A percentile compares a stretch with the other conserved stretches of the same genome.
These are phyloP conservation scores for Calonectria leucothoes DNA, from an alignment of 2,329 filamentous ascomycete species.

Conservation along the genomic window DNA sequence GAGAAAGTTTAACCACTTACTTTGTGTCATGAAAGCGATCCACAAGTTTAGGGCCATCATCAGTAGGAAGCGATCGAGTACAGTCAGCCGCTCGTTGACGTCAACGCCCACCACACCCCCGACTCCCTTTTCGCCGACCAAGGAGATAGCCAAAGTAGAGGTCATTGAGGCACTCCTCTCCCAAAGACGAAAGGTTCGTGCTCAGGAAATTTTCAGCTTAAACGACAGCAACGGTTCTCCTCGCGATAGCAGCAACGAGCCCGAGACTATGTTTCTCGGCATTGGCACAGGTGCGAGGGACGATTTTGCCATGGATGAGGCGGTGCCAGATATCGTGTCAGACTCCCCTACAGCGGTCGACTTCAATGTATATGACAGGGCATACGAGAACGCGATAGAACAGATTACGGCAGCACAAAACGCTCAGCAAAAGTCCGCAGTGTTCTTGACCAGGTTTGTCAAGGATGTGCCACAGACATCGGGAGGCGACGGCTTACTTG, in stretches of 20 bases:
- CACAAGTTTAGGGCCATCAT: constrained; percentile 86
- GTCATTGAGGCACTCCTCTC: constrained; percentile 62
- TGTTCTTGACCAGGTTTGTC: constrained; percentile 63
- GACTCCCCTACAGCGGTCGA: constrained; percentile 89
- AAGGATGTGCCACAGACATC: constrained; percentile 56
- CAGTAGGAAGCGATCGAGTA: constrained; percentile 35
- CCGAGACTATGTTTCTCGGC: constrained; percentile 74
- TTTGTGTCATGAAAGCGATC: constrained; percentile 93
- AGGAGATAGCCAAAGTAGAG: constrained; percentile 55
- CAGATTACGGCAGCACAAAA: constrained; percentile 66
- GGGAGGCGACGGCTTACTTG: constrained; percentile 43
- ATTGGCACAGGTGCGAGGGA: constrained; percentile 76
- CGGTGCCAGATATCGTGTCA: constrained; percentile 69
- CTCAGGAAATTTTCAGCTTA: constrained; percentile 33
- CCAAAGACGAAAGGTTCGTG: constrained; percentile 57
- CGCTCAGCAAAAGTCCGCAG: constrained; percentile 52
- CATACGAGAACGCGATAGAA: constrained; percentile 82
- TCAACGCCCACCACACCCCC: constrained; percentile 21
- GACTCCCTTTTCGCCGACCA: constrained; percentile 34
- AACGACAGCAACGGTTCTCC: constrained; percentile 58
- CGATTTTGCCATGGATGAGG: constrained; percentile 54
- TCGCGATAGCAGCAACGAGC: constrained; percentile 71
- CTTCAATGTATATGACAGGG: constrained; percentile 88
- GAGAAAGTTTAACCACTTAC: constrained; percentile 84
- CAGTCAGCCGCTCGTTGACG: constrained; percentile 11